Percentiles rank a stretch among this genome's conserved stretches.
Conservation (phyloP, 169 alveolate species). For the Toxoplasma gondii region DNA sequence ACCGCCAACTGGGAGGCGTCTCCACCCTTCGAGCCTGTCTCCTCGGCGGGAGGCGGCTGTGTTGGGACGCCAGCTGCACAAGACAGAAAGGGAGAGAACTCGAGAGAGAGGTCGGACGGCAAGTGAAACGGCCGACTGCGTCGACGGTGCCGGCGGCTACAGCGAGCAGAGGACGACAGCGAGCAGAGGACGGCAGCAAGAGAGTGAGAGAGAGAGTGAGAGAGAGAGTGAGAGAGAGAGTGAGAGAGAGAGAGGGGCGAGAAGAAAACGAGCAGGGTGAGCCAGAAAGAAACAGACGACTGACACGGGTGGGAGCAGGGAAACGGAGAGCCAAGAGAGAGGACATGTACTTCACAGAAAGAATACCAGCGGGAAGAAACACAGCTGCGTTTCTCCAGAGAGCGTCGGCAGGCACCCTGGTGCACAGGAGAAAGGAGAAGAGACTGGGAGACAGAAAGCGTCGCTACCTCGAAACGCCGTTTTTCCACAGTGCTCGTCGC, state of each 20-base stretch:
- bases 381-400: no score
- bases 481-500: neutral
- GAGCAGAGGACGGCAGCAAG: no score
- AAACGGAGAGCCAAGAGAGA: neutral
- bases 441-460: no score
- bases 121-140: no score
- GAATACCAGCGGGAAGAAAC: neutral
- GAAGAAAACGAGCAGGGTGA: neutral
- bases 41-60: neutral
- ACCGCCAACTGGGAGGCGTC: neutral
- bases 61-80: neutral
- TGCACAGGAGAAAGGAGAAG: no score
- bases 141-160: no score
- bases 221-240: neutral
- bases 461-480: no score
- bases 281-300: neutral
- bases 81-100: no score
- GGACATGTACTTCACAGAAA: neutral
- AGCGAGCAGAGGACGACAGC: no score
- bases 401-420: no score
- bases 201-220: no score
- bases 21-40: neutral
- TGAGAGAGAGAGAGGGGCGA: neutral
- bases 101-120: no score
- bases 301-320: neutral